A percentile compares a stretch with the other conserved stretches of the same genome.
These are phyloP conservation scores for Neonectria punicea DNA, from an alignment of 2,329 filamentous ascomycete species.

Conservation along the genomic window DNA sequence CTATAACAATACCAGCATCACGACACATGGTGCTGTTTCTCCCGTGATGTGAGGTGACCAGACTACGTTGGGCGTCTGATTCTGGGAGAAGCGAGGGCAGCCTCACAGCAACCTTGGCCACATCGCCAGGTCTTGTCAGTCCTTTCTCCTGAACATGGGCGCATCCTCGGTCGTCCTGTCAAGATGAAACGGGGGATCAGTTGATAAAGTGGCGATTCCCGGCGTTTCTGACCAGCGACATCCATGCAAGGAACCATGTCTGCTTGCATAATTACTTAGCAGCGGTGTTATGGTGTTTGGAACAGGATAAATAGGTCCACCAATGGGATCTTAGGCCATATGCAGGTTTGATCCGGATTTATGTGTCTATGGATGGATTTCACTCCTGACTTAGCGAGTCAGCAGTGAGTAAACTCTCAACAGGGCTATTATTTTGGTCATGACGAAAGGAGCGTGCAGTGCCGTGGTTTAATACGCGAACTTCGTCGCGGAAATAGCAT, in stretches of 20 bases:
- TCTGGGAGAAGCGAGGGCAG: background rate
- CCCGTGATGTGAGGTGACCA: background rate
- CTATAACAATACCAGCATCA: background rate
- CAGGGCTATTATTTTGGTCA: too few species aligned
- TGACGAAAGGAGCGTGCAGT: too few species aligned
- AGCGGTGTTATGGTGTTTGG: background rate
- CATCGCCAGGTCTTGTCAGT: background rate
- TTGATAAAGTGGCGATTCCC: background rate
- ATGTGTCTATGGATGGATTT: background rate
- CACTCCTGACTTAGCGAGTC: background rate
- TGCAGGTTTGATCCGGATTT: background rate
- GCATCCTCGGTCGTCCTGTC: background rate
- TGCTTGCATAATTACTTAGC: background rate
- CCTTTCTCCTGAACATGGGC: background rate
- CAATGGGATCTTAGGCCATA: background rate
- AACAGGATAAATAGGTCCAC: background rate
- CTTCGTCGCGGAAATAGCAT: too few species aligned
- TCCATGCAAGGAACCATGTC: background rate
- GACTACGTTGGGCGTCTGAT: background rate
- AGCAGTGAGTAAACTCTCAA: background rate
- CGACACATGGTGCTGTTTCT: background rate
- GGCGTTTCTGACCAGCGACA: background rate
- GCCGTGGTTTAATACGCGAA: too few species aligned
- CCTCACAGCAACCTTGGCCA: background rate
- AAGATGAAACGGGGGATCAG: background rate